phyloP scores from a whole-genome alignment of 352 stramenopile genomes.

The Globisporangium ultimum region DNA sequence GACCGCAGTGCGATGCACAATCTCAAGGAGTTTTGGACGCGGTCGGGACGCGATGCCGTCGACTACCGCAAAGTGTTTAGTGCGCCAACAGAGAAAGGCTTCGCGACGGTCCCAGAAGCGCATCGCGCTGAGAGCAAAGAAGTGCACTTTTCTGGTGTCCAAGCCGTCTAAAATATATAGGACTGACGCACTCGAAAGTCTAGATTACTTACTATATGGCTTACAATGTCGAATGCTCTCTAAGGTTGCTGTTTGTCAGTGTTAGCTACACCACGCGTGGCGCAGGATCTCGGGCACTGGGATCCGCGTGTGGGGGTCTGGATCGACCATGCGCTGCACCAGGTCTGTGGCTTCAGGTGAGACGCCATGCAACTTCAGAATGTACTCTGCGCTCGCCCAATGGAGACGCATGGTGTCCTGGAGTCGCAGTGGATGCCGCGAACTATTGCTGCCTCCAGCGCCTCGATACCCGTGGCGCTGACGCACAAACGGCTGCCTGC shows the following conservation, averaged over 20 bases:
- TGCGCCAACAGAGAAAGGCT: slow-evolving; percentile 11
- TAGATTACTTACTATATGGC: too few relatives aligned
- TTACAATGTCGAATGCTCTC: neutral
- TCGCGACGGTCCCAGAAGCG: slow-evolving; percentile 14
- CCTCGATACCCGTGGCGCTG: neutral
- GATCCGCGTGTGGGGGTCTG: slow-evolving; percentile 31
- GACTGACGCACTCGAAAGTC: too few relatives aligned
- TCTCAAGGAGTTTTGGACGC: slow-evolving; percentile 46
- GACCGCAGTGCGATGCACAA: slow-evolving; percentile 40
- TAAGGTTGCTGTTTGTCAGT: neutral
- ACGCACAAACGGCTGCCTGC: slow-evolving; percentile 46
- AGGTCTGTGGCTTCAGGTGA: slow-evolving; percentile 27
- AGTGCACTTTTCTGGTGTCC: slow-evolving; percentile 8
- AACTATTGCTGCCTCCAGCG: neutral
- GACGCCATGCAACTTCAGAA: slow-evolving; percentile 26
- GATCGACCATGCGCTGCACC: slow-evolving; percentile 35
- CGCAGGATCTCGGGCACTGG: slow-evolving; percentile 28
- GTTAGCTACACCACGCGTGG: slow-evolving; percentile 19
- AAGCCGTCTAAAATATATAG: slow-evolving; percentile 11
- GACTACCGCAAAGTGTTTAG: slow-evolving; percentile 44
- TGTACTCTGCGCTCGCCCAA: slow-evolving; percentile 30
- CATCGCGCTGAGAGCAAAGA: slow-evolving; percentile 16
- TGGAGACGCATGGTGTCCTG: slow-evolving; percentile 40
- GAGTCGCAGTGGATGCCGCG: slow-evolving; percentile 31
- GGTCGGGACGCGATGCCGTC: slow-evolving; percentile 24